These are phyloP conservation scores for Daldinia bambusicola DNA, from an alignment of 495 filamentous ascomycete genomes.

Conservation along the genomic window DNA sequence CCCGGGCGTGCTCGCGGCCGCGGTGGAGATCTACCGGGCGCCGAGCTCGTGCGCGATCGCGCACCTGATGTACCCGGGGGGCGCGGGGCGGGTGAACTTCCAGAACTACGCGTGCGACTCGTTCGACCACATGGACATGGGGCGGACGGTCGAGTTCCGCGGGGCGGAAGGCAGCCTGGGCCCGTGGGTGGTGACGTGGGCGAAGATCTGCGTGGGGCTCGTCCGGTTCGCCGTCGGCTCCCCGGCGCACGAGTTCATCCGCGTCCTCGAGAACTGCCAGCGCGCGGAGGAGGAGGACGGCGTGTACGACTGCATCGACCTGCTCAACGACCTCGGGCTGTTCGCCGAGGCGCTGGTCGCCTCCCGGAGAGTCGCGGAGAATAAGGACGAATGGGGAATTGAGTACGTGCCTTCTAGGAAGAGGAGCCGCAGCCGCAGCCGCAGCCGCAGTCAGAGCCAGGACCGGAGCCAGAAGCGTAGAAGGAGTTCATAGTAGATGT, in stretches of 20 bases:
- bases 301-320: constrained; percentile 37
- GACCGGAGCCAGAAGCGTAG: too few relatives aligned
- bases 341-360: constrained; percentile 28
- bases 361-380: constrained; percentile 21
- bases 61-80: neutral
- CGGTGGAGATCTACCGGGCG: neutral
- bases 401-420: neutral
- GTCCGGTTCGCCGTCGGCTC: constrained; percentile 39
- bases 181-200: constrained; percentile 45
- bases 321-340: constrained; percentile 40
- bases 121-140: neutral
- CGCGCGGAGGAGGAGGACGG: neutral
- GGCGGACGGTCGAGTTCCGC: constrained; percentile 53
- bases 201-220: constrained; percentile 47
- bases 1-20: constrained; percentile 22
- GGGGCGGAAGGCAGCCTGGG: constrained; percentile 50
- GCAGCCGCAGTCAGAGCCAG: neutral
- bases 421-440: too few relatives aligned
- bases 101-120: neutral
- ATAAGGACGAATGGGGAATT: neutral
- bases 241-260: constrained; percentile 23
- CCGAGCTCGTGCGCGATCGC: constrained; percentile 13
- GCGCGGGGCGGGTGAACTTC: neutral
- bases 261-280: constrained; percentile 25
- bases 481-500: too few relatives aligned